Evolutionary conservation across 2,329 filamentous ascomycete species (phyloP).

Genomic region (Penicillium sp.): DNA sequence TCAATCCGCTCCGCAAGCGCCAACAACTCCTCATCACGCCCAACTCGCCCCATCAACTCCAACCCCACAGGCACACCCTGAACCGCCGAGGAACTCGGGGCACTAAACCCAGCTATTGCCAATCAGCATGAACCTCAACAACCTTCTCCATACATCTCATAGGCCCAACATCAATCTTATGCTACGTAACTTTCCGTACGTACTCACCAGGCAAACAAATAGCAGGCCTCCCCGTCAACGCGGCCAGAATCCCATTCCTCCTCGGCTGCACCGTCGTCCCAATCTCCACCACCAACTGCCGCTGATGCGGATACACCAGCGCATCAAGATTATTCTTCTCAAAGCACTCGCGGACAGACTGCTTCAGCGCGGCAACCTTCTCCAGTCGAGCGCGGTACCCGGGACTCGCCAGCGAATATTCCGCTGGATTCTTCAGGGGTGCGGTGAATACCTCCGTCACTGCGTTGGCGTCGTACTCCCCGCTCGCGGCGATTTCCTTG

Average conservation of each 20-base stretch:
- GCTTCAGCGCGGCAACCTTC: constrained; percentile 56
- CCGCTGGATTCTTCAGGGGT: constrained; percentile 54
- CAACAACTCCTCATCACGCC: constrained; percentile 57
- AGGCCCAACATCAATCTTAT: too few species aligned
- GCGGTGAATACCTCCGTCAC: constrained; percentile 62
- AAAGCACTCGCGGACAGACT: constrained; percentile 55
- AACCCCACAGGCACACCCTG: constrained; percentile 64
- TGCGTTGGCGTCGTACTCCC: constrained; percentile 50
- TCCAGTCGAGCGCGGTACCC: constrained; percentile 52
- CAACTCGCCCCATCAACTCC: constrained; percentile 62
- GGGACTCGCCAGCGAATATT: constrained; percentile 54
- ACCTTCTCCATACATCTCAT: too few species aligned
- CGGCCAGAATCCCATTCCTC: constrained; percentile 59
- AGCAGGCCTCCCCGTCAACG: constrained; percentile 56
- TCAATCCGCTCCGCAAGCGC: constrained; percentile 57
- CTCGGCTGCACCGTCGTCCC: constrained; percentile 60
- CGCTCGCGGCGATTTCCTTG: constrained; percentile 52
- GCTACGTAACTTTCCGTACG: constrained; percentile 3
- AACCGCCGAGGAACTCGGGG: constrained; percentile 51
- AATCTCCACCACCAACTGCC: constrained; percentile 62
- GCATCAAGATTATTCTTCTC: constrained; percentile 54
- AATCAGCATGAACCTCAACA: neutral
- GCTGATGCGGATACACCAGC: constrained; percentile 65
- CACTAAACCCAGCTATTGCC: constrained; percentile 50
- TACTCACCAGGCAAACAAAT: constrained; percentile 44